Evolutionary conservation across 768 basidiomycete species (phyloP).

Genomic region (Udeniomyces megalosporus): DNA sequence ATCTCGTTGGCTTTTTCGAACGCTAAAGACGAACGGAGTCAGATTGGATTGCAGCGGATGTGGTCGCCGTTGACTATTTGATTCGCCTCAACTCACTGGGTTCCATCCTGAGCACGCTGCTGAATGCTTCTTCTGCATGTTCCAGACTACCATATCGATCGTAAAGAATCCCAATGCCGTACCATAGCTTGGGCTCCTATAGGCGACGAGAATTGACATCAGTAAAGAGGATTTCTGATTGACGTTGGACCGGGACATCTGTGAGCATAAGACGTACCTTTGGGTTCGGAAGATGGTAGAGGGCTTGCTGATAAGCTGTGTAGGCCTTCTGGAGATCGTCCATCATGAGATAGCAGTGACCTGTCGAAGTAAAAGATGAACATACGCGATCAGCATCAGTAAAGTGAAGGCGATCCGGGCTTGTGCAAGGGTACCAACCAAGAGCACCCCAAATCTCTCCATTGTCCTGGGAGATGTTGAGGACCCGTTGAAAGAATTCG

Average conservation of each 20-base stretch:
- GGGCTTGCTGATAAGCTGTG: slow-evolving; percentile 92
- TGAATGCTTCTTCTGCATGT: slow-evolving; percentile 97
- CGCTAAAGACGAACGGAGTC: slow-evolving; percentile 34
- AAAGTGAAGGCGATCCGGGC: too few species aligned
- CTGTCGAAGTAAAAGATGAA: slow-evolving; percentile 30
- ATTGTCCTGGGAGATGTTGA: slow-evolving; percentile 80
- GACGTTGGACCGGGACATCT: too few species aligned
- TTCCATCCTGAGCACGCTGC: slow-evolving; percentile 90
- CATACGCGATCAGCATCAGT: too few species aligned
- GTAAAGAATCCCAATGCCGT: slow-evolving; percentile 96
- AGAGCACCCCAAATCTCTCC: slow-evolving; percentile 98
- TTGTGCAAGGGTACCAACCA: slow-evolving; percentile 43
- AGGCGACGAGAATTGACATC: slow-evolving; percentile 30
- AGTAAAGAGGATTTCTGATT: too few species aligned
- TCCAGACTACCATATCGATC: slow-evolving; percentile 97
- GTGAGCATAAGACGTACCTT: slow-evolving; percentile 41
- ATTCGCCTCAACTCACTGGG: slow-evolving; percentile 49
- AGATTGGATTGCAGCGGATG: not conserved
- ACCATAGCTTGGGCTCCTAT: slow-evolving; percentile 99
- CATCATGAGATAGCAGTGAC: slow-evolving; percentile 97
- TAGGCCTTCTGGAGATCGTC: slow-evolving; percentile 98
- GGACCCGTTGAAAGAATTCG: slow-evolving; percentile 88
- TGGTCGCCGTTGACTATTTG: too few species aligned
- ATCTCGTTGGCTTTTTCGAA: slow-evolving; percentile 99
- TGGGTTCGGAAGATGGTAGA: slow-evolving; percentile 87